phyloP scores from a whole-genome alignment of 768 basidiomycete species.

The Butyriboletus loyo region DNA sequence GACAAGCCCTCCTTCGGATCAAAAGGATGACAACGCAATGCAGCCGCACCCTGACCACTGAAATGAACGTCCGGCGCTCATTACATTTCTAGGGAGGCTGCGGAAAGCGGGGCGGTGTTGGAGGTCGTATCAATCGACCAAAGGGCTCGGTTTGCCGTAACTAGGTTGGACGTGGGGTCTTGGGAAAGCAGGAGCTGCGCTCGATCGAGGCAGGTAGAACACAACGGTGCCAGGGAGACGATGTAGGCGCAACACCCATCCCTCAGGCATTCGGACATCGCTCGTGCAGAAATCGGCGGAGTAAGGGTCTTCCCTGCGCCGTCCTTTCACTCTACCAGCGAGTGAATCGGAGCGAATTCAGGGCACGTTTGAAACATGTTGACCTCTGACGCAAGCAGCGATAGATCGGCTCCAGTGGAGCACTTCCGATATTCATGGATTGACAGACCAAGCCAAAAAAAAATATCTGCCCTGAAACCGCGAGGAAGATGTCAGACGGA shows the following conservation, averaged over 20 bases:
- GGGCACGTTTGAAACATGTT: background rate
- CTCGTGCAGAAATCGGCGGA: background rate
- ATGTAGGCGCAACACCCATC: background rate
- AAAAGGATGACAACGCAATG: background rate
- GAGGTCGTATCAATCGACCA: constrained; percentile 3
- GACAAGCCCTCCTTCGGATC: background rate
- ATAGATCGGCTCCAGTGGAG: constrained; percentile 2
- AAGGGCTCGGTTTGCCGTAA: background rate
- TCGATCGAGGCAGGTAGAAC: background rate
- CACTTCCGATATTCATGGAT: background rate
- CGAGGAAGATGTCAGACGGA: constrained; percentile 1
- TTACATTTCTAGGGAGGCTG: constrained; percentile 2
- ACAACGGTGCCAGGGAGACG: background rate
- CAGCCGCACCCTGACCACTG: background rate
- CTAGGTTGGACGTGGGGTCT: background rate
- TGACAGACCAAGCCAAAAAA: background rate
- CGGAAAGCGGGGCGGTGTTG: constrained; percentile 14
- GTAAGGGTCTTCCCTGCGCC: background rate
- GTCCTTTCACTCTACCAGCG: background rate
- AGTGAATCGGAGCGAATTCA: background rate
- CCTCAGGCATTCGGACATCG: background rate
- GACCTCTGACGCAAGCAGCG: constrained; percentile 1
- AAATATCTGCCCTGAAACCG: constrained; percentile 1
- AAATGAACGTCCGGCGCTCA: constrained; percentile 6
- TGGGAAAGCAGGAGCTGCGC: background rate